These are phyloP conservation scores for Castanospermum australe DNA, from an alignment of 306 rosid genomes.

Conservation along the genomic window DNA sequence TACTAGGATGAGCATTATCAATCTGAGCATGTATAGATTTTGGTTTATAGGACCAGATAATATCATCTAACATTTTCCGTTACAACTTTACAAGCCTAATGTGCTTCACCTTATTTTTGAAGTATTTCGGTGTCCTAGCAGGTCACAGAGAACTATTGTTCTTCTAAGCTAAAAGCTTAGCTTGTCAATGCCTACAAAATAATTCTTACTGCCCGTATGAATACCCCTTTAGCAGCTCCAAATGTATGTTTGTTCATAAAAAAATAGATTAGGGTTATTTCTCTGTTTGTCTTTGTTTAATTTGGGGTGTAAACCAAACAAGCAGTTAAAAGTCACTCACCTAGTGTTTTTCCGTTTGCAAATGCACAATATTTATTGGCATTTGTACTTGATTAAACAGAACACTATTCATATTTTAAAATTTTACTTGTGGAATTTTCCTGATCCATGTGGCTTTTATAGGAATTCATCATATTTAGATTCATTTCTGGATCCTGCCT, in stretches of 20 bases:
- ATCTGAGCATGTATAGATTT: background rate
- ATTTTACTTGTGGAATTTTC: constrained; percentile 6
- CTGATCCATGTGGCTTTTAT: constrained; percentile 16
- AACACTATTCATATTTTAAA: background rate
- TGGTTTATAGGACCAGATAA: constrained; percentile 19
- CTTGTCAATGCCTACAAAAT: background rate
- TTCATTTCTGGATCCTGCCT: constrained; percentile 92
- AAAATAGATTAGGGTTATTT: background rate
- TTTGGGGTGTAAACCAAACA: background rate
- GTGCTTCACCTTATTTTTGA: background rate
- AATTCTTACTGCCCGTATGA: background rate
- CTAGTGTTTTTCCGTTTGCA: background rate
- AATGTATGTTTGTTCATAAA: background rate
- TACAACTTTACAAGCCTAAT: constrained; percentile 17
- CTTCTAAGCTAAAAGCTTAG: background rate
- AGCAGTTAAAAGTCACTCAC: background rate
- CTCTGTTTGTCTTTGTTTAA: background rate
- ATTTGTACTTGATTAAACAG: constrained; percentile 9
- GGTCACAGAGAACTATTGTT: background rate
- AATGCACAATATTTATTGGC: background rate
- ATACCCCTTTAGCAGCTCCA: background rate
- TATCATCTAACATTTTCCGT: constrained; percentile 3
- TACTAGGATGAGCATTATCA: background rate
- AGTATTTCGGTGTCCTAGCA: background rate
- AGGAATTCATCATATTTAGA: constrained; percentile 84